Conservation (phyloP, 2,329 filamentous ascomycete genomes). For the Fusarium sp. region DNA sequence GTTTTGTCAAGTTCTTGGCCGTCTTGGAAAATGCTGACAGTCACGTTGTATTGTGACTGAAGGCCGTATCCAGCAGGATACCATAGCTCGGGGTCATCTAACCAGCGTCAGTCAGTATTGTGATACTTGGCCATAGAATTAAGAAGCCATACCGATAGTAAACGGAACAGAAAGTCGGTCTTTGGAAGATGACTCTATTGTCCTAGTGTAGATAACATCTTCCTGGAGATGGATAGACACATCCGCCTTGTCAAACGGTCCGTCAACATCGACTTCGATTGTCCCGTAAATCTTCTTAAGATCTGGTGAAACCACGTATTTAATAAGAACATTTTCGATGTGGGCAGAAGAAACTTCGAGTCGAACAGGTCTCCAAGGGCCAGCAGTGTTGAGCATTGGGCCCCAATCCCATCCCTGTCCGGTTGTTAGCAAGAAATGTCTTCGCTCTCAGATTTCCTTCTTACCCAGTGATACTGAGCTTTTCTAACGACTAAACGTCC, state of each 20-base stretch:
- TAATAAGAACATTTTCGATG: background rate
- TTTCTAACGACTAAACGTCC: constrained; percentile 2
- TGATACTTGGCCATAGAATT: background rate
- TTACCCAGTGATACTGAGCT: constrained; percentile 6
- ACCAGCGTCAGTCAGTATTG: background rate
- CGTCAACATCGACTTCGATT: background rate
- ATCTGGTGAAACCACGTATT: background rate
- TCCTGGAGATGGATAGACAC: background rate
- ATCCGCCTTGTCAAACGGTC: background rate
- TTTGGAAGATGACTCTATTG: background rate
- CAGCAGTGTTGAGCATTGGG: constrained; percentile 2
- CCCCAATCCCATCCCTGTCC: constrained; percentile 12
- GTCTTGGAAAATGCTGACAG: background rate
- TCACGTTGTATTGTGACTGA: constrained; percentile 1
- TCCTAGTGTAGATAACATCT: background rate
- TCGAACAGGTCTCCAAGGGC: constrained; percentile 8
- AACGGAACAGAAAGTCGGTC: background rate
- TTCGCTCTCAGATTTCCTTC: rapidly evolving
- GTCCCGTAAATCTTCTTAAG: background rate
- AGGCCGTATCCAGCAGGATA: constrained; percentile 6
- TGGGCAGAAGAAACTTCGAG: background rate
- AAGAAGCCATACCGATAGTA: background rate
- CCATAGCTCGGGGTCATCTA: constrained; percentile 2
- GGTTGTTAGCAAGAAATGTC: background rate
- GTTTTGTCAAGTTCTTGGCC: background rate